Base-by-base conservation (phyloP, 139 green algal genomes). In the Trebouxia sp. region DNA sequence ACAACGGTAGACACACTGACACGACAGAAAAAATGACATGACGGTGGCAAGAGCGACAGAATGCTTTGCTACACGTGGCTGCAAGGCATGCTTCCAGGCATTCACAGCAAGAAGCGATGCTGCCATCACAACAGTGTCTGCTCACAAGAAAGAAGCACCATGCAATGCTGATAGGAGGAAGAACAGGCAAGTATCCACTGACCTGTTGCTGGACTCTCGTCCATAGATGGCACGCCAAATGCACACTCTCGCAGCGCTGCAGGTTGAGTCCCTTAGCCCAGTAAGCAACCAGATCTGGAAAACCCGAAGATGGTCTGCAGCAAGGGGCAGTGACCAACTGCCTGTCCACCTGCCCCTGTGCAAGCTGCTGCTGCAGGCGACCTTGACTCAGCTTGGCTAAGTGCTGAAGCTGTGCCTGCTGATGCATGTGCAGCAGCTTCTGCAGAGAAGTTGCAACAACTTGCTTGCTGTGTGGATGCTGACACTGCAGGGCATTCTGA, bases 171-270 rank as follows among this genome's bases (percentile, higher is more conserved):
- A 26, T 39, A 11, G 56, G 5, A 12, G 26, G 17, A 22, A 38
- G 39, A 30, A 76, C 2, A 24, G 39, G 6, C 7, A 24, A 37
- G 20, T 24, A 17, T 5, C 26, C 50, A 35, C 69, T 28, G 0
- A 77, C 69, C 69, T 77, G 69, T 41, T 55, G 41, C n/a, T 77
- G 69, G 6, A 77, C 69, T 28, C 69, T 51, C 22, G 26, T 77
- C 69, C 69, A 77, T 6, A 77, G 38, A 24, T 77, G 69, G 11
- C 42, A 53, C 22, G 41, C 69, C 41, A 77, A 41, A 5, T 77
- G 42, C 69, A 77, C 69, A 32, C 69, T 77, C 12, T 77, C 69
- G n/a, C 43, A 53, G 69, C 69, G 69, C 41, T 77, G 69, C n/a
- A 77, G 69, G 11, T 28, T 53, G 39, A 77, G 26, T 26, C 26